Evolutionary conservation across 768 basidiomycete genomes (phyloP), one percentile per base, ranked within the genome.

Genomic region (Fibroporia radiculosa): DNA sequence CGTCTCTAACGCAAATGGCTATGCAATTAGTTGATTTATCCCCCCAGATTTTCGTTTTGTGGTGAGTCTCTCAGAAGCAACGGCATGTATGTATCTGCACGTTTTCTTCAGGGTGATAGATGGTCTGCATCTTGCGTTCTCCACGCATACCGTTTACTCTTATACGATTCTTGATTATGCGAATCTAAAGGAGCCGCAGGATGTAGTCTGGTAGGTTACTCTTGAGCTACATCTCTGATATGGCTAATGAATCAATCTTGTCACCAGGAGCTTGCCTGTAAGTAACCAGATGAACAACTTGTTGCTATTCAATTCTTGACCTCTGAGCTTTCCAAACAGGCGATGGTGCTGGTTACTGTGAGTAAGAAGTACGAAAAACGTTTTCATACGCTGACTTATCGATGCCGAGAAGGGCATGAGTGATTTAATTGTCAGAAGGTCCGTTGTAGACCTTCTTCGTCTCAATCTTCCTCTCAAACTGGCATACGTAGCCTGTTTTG

Each of bases 391-490:
- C 3, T 20, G 14, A 5, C 37, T 13, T 7, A 19, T 38, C 19
- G 18, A 6, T 20, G 11, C 4, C 28, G 3, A 11, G 26, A 23
- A 60, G 58, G 56, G 51, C n/a, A 38, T 56, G 11, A 57, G 59
- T 42, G 59, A 60, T 35, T 16, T 53, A 6, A 47, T 45, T 13
- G 55, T 60, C 4, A 40, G 56, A 47, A 49, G 48, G 56, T 60
- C 35, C 3, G 39, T 25, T 12, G 53, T 43, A n/a, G 6, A 14
- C 6, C 8, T 13, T n/a, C 23, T 22, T 19, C 23, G 2, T 20
- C 12, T 32, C n/a, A 13, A 18, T 19, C 5, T 20, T 32, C 3
- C 8, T 35, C 2, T 27, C 7, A 25, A n/a, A 16, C 14, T 24
- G 1, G 31, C 13, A 10, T 34, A 4, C 20, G 29, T 35, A 60